These are phyloP conservation scores for Anastatica hierochuntica DNA, from an alignment of 345 rosid species.

Conservation along the genomic window DNA sequence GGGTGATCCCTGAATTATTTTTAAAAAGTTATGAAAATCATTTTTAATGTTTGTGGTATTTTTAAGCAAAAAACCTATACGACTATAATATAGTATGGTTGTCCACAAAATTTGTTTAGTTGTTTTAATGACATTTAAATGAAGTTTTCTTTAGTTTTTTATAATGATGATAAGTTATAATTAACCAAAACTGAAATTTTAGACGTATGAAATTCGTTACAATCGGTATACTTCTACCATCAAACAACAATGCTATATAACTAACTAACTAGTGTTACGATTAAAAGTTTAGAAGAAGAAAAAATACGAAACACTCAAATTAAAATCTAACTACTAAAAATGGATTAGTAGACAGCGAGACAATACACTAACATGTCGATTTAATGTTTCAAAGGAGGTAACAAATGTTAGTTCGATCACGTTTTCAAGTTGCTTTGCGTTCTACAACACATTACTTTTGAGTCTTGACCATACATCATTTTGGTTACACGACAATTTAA, in stretches of 20 bases:
- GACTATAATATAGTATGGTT: too few species aligned
- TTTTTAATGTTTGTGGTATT: too few species aligned
- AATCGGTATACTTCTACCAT: neutral
- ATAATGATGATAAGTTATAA: too few species aligned
- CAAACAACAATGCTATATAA: conserved; percentile 10
- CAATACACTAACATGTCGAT: conserved; percentile 20
- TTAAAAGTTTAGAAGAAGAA: neutral
- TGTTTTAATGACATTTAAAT: too few species aligned
- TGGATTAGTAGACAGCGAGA: conserved; percentile 15
- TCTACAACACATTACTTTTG: neutral
- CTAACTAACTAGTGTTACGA: conserved; percentile 8
- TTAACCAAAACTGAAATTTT: neutral
- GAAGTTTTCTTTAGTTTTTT: too few species aligned
- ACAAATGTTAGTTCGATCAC: conserved; percentile 19
- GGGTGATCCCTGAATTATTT: too few species aligned
- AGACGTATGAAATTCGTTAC: too few species aligned
- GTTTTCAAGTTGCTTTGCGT: conserved; percentile 12
- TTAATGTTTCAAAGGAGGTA: conserved; percentile 22
- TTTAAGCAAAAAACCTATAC: too few species aligned
- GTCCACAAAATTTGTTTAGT: too few species aligned
- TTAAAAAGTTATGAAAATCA: too few species aligned
- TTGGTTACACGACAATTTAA: too few species aligned
- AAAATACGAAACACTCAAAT: neutral
- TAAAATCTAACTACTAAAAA: conserved; percentile 10
- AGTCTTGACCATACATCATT: too few species aligned